These are phyloP conservation scores for Nissolia schottii DNA, from an alignment of 306 rosid genomes.

Conservation along the genomic window DNA sequence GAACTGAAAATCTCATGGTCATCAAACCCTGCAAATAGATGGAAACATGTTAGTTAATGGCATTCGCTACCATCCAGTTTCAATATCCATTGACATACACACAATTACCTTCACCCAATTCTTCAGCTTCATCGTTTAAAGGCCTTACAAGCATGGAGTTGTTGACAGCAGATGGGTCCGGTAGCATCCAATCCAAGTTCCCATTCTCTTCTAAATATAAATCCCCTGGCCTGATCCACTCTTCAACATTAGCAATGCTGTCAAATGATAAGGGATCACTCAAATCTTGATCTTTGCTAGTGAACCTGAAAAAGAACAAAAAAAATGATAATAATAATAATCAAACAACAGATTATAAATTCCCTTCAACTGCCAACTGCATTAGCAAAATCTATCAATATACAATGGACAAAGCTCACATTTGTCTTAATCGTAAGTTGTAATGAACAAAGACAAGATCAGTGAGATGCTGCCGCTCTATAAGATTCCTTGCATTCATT, in stretches of 20 bases:
- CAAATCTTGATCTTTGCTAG: constrained; percentile 46
- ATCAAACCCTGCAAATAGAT: constrained; percentile 60
- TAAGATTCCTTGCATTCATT: constrained; percentile 51
- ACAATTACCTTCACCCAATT: constrained; percentile 54
- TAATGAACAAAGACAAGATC: constrained; percentile 73
- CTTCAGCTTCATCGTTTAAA: constrained; percentile 60
- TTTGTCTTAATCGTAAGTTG: constrained; percentile 41
- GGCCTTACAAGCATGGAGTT: constrained; percentile 50
- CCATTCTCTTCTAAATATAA: constrained; percentile 51
- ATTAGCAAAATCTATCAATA: constrained; percentile 9
- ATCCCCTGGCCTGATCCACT: constrained; percentile 62
- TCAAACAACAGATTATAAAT: constrained; percentile 20
- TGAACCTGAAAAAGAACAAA: constrained; percentile 49
- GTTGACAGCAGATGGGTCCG: constrained; percentile 51
- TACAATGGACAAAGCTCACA: constrained; percentile 29
- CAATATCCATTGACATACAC: constrained; percentile 2
- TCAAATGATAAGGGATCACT: constrained; percentile 65
- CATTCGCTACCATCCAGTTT: constrained; percentile 5
- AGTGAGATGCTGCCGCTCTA: constrained; percentile 74
- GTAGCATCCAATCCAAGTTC: constrained; percentile 55
- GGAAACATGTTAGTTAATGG: constrained; percentile 13
- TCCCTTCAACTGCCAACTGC: constrained; percentile 14
- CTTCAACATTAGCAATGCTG: constrained; percentile 43
- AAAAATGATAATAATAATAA: too few relatives aligned
- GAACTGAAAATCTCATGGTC: constrained; percentile 59